Evolutionary conservation across 2,329 filamentous ascomycete genomes (phyloP).

Genomic region (Exophiala phaeomuriformis): DNA sequence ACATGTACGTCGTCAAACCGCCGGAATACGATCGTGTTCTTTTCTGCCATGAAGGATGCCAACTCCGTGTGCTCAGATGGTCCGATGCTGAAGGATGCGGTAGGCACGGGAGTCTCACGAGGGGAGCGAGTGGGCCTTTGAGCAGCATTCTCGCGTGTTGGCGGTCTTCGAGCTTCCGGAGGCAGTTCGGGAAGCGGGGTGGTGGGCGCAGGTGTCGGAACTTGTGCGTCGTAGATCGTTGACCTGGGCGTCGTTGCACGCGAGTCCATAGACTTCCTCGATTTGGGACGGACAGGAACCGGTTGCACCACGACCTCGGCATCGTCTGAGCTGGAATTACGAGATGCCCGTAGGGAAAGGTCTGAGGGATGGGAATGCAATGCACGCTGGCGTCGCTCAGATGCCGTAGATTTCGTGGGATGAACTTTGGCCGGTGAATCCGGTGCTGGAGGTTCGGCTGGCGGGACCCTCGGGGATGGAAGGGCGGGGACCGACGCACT

Average conservation of each 20-base stretch:
- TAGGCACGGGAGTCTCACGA: constrained; percentile 9
- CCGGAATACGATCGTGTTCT: constrained; percentile 29
- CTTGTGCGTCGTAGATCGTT: constrained; percentile 19
- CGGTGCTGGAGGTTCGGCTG: constrained; percentile 8
- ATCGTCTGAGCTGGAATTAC: constrained; percentile 20
- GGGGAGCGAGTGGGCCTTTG: constrained; percentile 3
- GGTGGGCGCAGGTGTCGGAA: constrained; percentile 22
- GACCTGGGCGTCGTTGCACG: constrained; percentile 17
- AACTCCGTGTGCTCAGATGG: constrained; percentile 18
- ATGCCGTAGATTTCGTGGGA: constrained; percentile 22
- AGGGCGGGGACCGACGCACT: constrained; percentile 3
- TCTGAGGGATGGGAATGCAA: constrained; percentile 26
- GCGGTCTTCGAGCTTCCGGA: constrained; percentile 15
- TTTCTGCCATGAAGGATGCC: constrained; percentile 25
- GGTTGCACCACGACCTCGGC: constrained; percentile 12
- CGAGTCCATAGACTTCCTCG: constrained; percentile 22
- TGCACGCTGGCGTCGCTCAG: constrained; percentile 22
- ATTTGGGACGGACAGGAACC: constrained; percentile 14
- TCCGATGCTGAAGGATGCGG: neutral
- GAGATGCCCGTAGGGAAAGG: constrained; percentile 15
- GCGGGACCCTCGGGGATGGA: constrained; percentile 9
- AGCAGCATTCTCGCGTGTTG: constrained; percentile 9
- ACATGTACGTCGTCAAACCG: constrained; percentile 32
- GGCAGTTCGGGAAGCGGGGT: constrained; percentile 22
- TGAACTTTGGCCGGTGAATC: constrained; percentile 3